These are phyloP conservation scores for Clonostachys solani DNA, from an alignment of 2,329 filamentous ascomycete species.

Conservation along the genomic window DNA sequence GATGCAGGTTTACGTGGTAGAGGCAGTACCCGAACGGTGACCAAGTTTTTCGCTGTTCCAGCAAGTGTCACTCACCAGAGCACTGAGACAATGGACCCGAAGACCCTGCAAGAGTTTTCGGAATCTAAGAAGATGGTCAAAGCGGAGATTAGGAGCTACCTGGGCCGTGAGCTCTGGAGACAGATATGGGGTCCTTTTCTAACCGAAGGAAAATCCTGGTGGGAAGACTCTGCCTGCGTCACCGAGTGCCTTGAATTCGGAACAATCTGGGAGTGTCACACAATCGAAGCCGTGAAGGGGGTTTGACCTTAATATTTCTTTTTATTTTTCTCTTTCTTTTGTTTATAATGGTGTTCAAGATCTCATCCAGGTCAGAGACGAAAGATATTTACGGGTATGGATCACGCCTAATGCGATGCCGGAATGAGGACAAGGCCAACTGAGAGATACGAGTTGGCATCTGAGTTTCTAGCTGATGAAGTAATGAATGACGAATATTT, in stretches of 20 bases:
- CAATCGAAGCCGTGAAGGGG: constrained; percentile 50
- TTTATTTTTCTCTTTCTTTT: constrained; percentile 20
- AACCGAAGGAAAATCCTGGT: constrained; percentile 46
- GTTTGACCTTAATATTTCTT: too few relatives aligned
- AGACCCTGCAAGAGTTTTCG: constrained; percentile 10
- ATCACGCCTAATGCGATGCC: too few relatives aligned
- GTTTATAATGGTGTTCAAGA: constrained; percentile 85
- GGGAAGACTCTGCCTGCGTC: constrained; percentile 51
- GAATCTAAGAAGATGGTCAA: constrained; percentile 23
- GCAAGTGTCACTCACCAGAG: constrained; percentile 11
- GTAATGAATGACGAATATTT: too few relatives aligned
- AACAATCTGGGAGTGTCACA: constrained; percentile 55
- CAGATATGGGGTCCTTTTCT: constrained; percentile 55
- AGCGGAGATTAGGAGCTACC: constrained; percentile 43
- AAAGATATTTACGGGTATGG: constrained; percentile 31
- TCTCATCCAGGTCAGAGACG: constrained; percentile 76
- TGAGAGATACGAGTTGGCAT: too few relatives aligned
- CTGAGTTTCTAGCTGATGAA: too few relatives aligned
- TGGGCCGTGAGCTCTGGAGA: constrained; percentile 55
- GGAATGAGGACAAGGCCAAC: too few relatives aligned
- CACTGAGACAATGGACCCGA: background rate
- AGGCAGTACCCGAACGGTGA: constrained; percentile 41
- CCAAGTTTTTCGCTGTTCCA: constrained; percentile 43
- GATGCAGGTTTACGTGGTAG: constrained; percentile 46
- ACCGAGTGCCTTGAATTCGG: constrained; percentile 49